Percentiles rank a stretch among this genome's conserved stretches.
phyloP scores from a whole-genome alignment of 441 rosid genomes.

The Pelargonium citronellum region DNA sequence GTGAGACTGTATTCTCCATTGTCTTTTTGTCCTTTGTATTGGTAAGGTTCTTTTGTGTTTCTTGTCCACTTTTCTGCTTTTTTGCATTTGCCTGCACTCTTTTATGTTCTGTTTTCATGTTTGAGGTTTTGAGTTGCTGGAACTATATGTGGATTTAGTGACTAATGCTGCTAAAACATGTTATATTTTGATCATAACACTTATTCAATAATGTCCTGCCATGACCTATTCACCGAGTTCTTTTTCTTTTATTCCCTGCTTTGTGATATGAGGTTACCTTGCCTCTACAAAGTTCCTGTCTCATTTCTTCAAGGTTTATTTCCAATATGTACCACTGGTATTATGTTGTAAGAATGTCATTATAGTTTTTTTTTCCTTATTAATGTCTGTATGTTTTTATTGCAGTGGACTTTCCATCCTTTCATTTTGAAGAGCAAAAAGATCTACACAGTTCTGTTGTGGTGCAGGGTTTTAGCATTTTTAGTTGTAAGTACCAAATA shows the following conservation, averaged over 20 bases:
- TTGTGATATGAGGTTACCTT: background rate
- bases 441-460: conserved; percentile 89
- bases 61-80: background rate
- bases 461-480: conserved; percentile 98
- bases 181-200: background rate
- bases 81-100: conserved; percentile 5
- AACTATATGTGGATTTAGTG: background rate
- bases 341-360: conserved; percentile 2
- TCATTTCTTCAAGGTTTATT: background rate
- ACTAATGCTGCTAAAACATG: background rate
- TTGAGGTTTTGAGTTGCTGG: background rate
- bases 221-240: background rate
- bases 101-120: background rate
- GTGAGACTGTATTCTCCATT: conserved; percentile 71
- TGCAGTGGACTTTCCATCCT: conserved; percentile 99
- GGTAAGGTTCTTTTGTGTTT: conserved; percentile 43
- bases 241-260: background rate
- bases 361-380: background rate
- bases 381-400: conserved; percentile 11
- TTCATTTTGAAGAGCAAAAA: conserved; percentile 86
- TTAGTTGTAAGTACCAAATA: conserved; percentile 65
- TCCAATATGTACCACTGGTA: background rate
- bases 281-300: background rate
- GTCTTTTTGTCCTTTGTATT: conserved; percentile 64
- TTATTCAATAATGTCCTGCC: background rate